phyloP scores from a whole-genome alignment of 2,329 filamentous ascomycete species.

The Penicillium palitans region DNA sequence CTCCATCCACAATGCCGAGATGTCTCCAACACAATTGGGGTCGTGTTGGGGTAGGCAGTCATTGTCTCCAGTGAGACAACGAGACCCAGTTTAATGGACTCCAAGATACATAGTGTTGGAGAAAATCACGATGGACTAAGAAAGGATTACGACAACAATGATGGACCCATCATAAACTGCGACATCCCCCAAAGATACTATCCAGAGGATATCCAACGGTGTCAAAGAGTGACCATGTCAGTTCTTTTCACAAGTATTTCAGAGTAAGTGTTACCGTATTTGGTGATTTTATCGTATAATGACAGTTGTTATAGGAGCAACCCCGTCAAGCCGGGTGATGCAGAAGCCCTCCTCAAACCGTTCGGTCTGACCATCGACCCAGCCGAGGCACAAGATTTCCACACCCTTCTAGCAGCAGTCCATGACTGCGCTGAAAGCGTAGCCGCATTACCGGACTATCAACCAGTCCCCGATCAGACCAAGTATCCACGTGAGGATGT shows the following conservation, averaged over 20 bases:
- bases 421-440: constrained; percentile 54
- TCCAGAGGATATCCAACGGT: neutral
- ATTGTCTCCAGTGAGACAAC: neutral
- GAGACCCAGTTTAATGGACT: constrained; percentile 1
- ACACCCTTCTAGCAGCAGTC: constrained; percentile 52
- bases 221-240: constrained; percentile 22
- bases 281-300: neutral
- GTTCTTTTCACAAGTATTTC: constrained; percentile 34
- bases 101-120: constrained; percentile 3
- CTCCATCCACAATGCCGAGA: neutral
- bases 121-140: constrained; percentile 2
- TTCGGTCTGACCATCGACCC: constrained; percentile 42
- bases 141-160: neutral
- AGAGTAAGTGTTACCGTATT: constrained; percentile 16
- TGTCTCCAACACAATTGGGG: constrained; percentile 6
- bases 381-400: constrained; percentile 47
- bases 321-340: constrained; percentile 46
- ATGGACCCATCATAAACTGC: constrained; percentile 6
- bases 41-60: constrained; percentile 1
- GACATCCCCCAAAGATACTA: neutral
- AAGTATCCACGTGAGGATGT: constrained; percentile 50
- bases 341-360: constrained; percentile 36
- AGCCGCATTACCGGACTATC: constrained; percentile 50
- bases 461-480: constrained; percentile 43
- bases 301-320: constrained; percentile 29